phyloP scores from a whole-genome alignment of 306 rosid species.

The Acacia confusa region DNA sequence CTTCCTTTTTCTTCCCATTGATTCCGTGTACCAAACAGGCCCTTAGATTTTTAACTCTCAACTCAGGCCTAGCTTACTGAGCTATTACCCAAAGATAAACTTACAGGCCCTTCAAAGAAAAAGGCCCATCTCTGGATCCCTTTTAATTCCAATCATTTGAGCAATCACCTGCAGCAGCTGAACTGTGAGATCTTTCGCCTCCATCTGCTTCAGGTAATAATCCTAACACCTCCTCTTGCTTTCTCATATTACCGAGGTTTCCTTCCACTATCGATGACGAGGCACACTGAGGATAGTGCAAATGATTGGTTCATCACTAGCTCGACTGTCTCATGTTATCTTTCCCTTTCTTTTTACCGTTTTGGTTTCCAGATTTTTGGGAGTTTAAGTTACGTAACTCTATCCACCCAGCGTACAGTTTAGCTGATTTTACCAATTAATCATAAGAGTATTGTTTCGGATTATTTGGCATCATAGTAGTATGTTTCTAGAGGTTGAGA shows the following conservation, averaged over 20 bases:
- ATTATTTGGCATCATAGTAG: not conserved
- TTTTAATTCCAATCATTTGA: not conserved
- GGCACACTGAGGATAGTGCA: not conserved
- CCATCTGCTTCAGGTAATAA: not conserved
- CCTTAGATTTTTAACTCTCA: too few species aligned
- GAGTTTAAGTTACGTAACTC: not conserved
- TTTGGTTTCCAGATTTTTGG: not conserved
- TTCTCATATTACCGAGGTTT: not conserved
- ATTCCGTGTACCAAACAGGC: too few species aligned
- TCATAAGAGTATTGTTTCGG: not conserved
- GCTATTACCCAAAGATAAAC: not conserved
- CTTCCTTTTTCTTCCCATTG: too few species aligned
- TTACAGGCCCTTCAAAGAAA: not conserved
- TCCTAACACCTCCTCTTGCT: not conserved
- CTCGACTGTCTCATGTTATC: not conserved
- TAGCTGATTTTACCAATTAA: not conserved
- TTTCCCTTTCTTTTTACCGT: not conserved
- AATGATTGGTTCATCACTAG: not conserved
- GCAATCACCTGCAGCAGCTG: not conserved
- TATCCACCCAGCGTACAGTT: not conserved
- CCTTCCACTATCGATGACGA: not conserved
- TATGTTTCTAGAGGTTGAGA: not conserved
- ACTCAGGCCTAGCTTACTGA: not conserved
- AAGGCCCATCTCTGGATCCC: not conserved
- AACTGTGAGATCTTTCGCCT: not conserved